Base-by-base conservation (phyloP, 2,329 filamentous ascomycete genomes). In the Fusarium nodosum region DNA sequence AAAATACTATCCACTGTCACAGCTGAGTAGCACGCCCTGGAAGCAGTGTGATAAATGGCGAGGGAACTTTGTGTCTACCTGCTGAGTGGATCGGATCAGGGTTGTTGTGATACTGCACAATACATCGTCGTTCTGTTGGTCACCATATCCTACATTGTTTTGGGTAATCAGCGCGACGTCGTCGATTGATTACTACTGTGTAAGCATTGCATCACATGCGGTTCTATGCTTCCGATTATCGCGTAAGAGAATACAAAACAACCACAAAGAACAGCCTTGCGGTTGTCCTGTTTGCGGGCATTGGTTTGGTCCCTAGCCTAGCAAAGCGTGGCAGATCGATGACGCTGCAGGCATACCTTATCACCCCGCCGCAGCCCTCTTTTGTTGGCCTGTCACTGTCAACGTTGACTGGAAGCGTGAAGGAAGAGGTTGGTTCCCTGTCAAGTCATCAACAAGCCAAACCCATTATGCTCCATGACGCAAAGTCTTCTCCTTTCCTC, bases 391-490 rank as follows among this genome's bases (percentile, higher is more conserved):
- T 38, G 20, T 34, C 56, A 46, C 31, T 20, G 57, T 42, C 44
- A 47, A 51, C n/a, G 26, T 16, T 16, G 13, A 38, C 47, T 51
- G 33, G 24, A 51, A 52, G 48, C 33, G 48, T 36, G 36, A 52
- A 28, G 34, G 48, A 30, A 39, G 48, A 39, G 62, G 30, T 41
- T 50, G 42, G 34, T 45, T 47, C 54, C 50, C 41, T 68, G 60
- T 50, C 54, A 65, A 62, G 66, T 72, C 69, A 57, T 44, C 46
- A 58, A 28, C 58, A 59, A 52, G 44, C 54, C 28, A 54, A 66
- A 64, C 46, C 42, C 12, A 64, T 48, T 38, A 66, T 68, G 62
- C 67, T 57, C 59, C 54, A 74, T 74, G 72, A 74, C 72, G 71
- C 64, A 74, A 71, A 60, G 61, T 47, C 34, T 58, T 50, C 41